Percentiles rank a stretch among this genome's conserved stretches.
These are phyloP conservation scores for Cryptococcus sp. DNA, from an alignment of 1,284 basidiomycete species.

Conservation along the genomic window DNA sequence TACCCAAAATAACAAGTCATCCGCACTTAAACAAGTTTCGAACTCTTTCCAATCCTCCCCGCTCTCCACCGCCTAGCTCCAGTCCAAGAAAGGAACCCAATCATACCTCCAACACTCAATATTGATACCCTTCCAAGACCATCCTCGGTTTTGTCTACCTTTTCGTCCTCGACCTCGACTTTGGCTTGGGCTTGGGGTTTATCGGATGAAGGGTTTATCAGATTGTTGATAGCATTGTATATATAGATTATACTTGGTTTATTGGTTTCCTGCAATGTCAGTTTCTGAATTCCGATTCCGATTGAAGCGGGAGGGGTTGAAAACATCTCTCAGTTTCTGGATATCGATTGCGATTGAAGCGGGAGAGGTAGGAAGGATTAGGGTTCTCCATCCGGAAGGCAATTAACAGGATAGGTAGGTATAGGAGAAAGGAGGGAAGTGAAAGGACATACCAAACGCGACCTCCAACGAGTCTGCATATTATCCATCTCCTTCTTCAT, in stretches of 20 bases:
- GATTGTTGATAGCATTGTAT: neutral
- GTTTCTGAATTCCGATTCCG: no score
- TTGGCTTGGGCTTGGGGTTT: neutral
- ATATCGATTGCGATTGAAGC: no score
- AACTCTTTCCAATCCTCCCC: neutral
- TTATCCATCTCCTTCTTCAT: neutral
- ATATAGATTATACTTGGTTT: neutral
- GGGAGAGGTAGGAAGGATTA: no score
- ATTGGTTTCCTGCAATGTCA: neutral
- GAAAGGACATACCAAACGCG: neutral
- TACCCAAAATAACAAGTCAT: no score
- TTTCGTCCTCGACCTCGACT: neutral
- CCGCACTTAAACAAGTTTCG: no score
- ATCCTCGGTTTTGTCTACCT: neutral
- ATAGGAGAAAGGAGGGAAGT: neutral
- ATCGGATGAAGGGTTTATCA: neutral
- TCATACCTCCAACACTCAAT: neutral
- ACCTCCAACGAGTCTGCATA: slow-evolving; percentile 1
- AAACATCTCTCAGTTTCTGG: no score
- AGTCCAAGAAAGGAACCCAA: neutral
- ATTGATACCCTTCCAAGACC: neutral
- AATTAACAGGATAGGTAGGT: neutral
- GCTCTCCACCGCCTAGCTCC: neutral
- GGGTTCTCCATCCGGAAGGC: no score
- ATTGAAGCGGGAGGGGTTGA: no score